Evolutionary conservation across 2,329 filamentous ascomycete species (phyloP).

Genomic region (Microcyclospora tardicrescens): DNA sequence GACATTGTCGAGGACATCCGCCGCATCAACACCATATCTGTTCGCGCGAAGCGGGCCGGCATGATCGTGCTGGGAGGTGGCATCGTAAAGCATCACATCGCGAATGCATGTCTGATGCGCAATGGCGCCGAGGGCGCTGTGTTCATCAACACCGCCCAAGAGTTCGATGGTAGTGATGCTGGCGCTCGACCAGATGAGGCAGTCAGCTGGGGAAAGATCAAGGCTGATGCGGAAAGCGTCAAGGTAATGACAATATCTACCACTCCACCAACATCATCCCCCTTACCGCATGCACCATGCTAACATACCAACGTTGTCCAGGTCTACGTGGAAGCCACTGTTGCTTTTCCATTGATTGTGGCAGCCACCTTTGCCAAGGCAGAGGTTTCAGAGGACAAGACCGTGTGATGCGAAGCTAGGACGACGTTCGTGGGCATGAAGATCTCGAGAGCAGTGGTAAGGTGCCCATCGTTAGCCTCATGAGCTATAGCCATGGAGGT

Average conservation of each 20-base stretch:
- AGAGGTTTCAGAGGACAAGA: neutral
- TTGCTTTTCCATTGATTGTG: constrained; percentile 55
- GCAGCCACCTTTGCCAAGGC: constrained; percentile 50
- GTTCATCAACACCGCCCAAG: constrained; percentile 93
- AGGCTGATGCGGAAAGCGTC: constrained; percentile 70
- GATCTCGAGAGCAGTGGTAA: too few species aligned
- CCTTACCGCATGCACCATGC: neutral
- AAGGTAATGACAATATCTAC: constrained; percentile 47
- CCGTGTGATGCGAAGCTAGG: neutral
- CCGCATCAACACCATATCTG: constrained; percentile 80
- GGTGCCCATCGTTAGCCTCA: too few species aligned
- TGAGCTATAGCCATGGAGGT: too few species aligned
- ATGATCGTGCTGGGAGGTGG: constrained; percentile 95
- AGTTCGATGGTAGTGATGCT: constrained; percentile 95
- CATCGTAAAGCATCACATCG: constrained; percentile 96
- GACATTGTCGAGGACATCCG: constrained; percentile 93
- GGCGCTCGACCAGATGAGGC: constrained; percentile 92
- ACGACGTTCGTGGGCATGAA: too few species aligned
- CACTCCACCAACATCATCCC: neutral
- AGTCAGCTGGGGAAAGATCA: constrained; percentile 98
- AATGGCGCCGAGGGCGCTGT: constrained; percentile 95
- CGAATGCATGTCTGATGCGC: constrained; percentile 92
- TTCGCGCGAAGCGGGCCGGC: constrained; percentile 73
- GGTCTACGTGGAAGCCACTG: constrained; percentile 54
- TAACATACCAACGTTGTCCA: constrained; percentile 7